phyloP scores from a whole-genome alignment of 2,329 filamentous ascomycete genomes.

The Trichoderma brevicompactum region DNA sequence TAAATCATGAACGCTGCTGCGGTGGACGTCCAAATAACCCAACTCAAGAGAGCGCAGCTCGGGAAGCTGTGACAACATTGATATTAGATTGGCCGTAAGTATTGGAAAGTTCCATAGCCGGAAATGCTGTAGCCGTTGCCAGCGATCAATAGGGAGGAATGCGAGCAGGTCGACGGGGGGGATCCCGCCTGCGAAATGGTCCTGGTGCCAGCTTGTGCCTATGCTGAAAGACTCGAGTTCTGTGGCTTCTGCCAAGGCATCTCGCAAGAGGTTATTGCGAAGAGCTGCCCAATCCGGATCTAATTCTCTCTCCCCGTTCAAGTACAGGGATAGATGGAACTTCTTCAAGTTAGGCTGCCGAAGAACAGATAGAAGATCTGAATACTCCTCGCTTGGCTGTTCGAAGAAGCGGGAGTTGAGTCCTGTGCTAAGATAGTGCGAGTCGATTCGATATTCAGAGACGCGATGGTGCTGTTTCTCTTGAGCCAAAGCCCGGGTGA shows the following conservation, averaged over 20 bases:
- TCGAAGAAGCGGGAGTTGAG: slow-evolving; percentile 42
- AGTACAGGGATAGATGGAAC: slow-evolving; percentile 3
- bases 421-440: slow-evolving; percentile 37
- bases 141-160: slow-evolving; percentile 2
- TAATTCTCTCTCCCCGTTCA: not conserved
- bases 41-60: not conserved
- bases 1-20: not conserved
- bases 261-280: not conserved
- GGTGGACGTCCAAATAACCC: not conserved
- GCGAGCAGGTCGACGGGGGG: not conserved
- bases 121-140: not conserved
- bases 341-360: slow-evolving; percentile 20
- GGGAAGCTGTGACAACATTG: too few species aligned
- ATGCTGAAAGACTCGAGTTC: not conserved
- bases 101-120: slow-evolving; percentile 13
- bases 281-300: not conserved
- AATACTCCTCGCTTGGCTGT: slow-evolving; percentile 35
- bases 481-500: slow-evolving; percentile 32
- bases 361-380: slow-evolving; percentile 34
- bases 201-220: not conserved
- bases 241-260: slow-evolving; percentile 5
- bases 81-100: not conserved
- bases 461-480: slow-evolving; percentile 34
- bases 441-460: slow-evolving; percentile 44
- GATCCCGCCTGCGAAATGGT: not conserved